Evolutionary conservation across 163 green algal species (phyloP), one percentile per base, ranked within the genome.

Genomic region (Coccomyxa subellipsoidea): DNA sequence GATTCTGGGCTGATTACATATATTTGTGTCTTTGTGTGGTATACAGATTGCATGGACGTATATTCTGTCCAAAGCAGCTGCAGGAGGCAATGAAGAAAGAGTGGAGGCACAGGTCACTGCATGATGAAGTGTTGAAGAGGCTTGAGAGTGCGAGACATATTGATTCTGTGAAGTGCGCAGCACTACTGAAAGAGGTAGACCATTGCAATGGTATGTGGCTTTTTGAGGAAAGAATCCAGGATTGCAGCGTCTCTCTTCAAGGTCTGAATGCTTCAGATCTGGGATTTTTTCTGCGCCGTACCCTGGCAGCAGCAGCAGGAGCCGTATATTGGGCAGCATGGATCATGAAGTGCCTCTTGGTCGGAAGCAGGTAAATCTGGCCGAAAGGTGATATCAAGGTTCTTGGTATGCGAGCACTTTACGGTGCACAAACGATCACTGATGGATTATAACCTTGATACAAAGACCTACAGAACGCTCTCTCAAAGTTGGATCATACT

Each of bases 21-120:
- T 66, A 18, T 29, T 66, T 29, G 12, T 18, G 12, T 66, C 47
- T 18, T 73, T 27, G 66, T 73, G 66, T 59, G 36, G 0, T 8
- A 18, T n/a, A 31, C 76, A 81, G 76, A 81, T 81, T n/a, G 34
- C 54, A 31, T 81, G 76, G 76, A 81, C 76, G 7, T 59, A 59
- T 7, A 40, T 81, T 3, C 40, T 81, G 29, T 59, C 32, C n/a
- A 38, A 72, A 31, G 76, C 76, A 34, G 70, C 70, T 39, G 31
- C 70, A 47, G 70, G 32, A 77, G 32, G 27, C 18, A 32, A 39
- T 18, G 34, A 40, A 4, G 32, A 39, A 23, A 2, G 18, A 47
- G 70, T 77, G 70, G 70, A 73, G 27, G 6, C 8, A 12, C 66
- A 73, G 29, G 29, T 34, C 66, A 36, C 7, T 34, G 27, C 27